Evolutionary conservation across 768 basidiomycete genomes (phyloP).

Genomic region (Tephrocybe sp.): DNA sequence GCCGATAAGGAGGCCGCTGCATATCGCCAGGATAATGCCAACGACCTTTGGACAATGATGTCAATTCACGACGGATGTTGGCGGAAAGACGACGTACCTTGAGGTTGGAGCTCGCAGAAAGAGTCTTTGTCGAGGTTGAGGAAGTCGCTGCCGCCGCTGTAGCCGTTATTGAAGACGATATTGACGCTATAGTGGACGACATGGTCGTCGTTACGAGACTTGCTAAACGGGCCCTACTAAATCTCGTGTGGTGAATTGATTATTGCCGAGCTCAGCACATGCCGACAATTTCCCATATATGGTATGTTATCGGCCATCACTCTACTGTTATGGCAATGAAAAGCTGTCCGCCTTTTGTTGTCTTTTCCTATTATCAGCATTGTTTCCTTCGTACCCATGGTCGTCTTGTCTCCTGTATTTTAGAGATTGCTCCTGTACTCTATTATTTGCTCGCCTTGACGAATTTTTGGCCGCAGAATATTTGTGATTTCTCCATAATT

Average conservation of each 20-base stretch:
- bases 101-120: slow-evolving; percentile 46
- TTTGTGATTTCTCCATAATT: background rate
- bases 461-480: too few relatives aligned
- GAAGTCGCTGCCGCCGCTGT: slow-evolving; percentile 39
- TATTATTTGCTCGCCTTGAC: too few relatives aligned
- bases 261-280: background rate
- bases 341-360: too few relatives aligned
- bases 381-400: too few relatives aligned
- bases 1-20: slow-evolving; percentile 88
- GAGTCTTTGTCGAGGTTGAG: slow-evolving; percentile 32
- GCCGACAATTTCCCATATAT: background rate
- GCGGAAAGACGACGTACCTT: slow-evolving; percentile 37
- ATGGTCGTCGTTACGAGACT: slow-evolving; percentile 23
- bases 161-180: slow-evolving; percentile 32
- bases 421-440: too few relatives aligned
- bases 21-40: slow-evolving; percentile 74
- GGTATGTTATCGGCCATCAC: background rate
- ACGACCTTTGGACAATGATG: slow-evolving; percentile 50
- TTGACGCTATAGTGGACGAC: slow-evolving; percentile 27
- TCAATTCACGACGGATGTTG: slow-evolving; percentile 2
- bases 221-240: background rate
- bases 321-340: background rate
- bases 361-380: background rate
- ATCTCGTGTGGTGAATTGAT: too few relatives aligned
- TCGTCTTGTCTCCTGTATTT: too few relatives aligned